Evolutionary conservation across 805 yeast genomes (phyloP).

Genomic region (Wickerhamiella kazuoi): DNA sequence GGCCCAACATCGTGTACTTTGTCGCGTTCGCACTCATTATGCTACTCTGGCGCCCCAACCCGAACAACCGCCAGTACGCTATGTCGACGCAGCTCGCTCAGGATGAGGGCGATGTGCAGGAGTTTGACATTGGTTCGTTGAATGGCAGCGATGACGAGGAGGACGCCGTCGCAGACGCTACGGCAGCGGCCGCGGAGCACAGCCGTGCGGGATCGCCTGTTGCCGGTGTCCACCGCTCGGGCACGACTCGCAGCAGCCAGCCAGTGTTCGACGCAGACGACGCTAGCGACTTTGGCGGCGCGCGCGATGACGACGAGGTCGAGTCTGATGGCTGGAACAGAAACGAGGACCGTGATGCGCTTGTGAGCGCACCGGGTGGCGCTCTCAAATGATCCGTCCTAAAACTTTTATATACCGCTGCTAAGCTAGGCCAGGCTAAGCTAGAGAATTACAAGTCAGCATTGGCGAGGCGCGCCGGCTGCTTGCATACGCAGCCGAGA

Average conservation of each 20-base stretch:
- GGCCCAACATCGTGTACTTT: slow-evolving; percentile 85
- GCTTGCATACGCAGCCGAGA: no score
- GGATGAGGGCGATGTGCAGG: slow-evolving; percentile 50
- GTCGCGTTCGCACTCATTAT: slow-evolving; percentile 69
- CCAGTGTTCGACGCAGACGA: slow-evolving; percentile 10
- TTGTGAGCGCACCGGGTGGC: slow-evolving; percentile 11
- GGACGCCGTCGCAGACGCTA: slow-evolving; percentile 10
- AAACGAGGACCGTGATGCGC: slow-evolving; percentile 11
- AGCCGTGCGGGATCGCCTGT: background rate
- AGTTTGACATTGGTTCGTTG: slow-evolving; percentile 43
- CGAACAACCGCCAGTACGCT: slow-evolving; percentile 84
- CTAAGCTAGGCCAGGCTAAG: no score
- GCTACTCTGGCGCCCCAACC: slow-evolving; percentile 94
- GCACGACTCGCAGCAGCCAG: slow-evolving; percentile 1
- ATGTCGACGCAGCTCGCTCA: slow-evolving; percentile 79
- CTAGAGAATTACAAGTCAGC: no score
- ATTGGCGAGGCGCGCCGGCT: no score
- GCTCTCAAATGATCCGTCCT: background rate
- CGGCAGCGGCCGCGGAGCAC: background rate
- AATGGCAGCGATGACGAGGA: slow-evolving; percentile 26
- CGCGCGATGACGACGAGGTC: background rate
- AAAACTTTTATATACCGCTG: no score
- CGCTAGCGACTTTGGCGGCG: slow-evolving; percentile 11
- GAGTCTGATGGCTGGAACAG: slow-evolving; percentile 5
- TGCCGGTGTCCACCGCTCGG: slow-evolving; percentile 2